Conservation (phyloP, 2,329 filamentous ascomycete species). For the Diaporthe vaccinii region DNA sequence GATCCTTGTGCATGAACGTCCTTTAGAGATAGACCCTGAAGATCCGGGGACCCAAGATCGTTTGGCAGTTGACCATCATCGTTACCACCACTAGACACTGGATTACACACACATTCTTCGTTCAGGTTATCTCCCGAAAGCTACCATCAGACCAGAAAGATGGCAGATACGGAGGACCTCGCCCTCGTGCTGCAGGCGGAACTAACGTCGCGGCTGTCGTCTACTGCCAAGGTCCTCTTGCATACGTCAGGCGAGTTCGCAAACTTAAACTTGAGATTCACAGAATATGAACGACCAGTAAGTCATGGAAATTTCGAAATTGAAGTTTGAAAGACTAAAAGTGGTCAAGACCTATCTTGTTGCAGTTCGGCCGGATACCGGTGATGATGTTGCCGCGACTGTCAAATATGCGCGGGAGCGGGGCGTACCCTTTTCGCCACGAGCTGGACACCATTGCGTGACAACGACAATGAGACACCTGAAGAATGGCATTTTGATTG, state of each 20-base stretch:
- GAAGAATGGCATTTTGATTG: background rate
- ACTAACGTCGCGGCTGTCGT: background rate
- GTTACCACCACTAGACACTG: too few species aligned
- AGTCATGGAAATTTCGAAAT: background rate
- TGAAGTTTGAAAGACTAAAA: background rate
- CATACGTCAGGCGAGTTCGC: background rate
- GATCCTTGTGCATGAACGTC: background rate
- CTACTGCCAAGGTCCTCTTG: background rate
- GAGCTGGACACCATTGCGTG: slow-evolving; percentile 27
- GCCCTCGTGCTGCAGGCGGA: background rate
- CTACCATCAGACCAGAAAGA: too few species aligned
- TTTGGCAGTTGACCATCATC: background rate
- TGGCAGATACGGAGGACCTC: background rate
- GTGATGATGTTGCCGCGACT: background rate
- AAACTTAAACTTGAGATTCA: slow-evolving; percentile 8
- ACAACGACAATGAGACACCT: slow-evolving; percentile 27
- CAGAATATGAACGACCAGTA: slow-evolving; percentile 25
- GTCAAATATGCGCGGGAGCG: background rate
- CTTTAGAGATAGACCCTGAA: background rate
- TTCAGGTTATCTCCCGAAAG: too few species aligned
- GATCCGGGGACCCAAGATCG: background rate
- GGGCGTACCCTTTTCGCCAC: slow-evolving; percentile 1
- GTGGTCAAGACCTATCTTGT: background rate
- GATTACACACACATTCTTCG: too few species aligned
- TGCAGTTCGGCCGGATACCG: background rate